Base-by-base conservation (phyloP, 306 rosid genomes). In the Glycine tomentella region DNA sequence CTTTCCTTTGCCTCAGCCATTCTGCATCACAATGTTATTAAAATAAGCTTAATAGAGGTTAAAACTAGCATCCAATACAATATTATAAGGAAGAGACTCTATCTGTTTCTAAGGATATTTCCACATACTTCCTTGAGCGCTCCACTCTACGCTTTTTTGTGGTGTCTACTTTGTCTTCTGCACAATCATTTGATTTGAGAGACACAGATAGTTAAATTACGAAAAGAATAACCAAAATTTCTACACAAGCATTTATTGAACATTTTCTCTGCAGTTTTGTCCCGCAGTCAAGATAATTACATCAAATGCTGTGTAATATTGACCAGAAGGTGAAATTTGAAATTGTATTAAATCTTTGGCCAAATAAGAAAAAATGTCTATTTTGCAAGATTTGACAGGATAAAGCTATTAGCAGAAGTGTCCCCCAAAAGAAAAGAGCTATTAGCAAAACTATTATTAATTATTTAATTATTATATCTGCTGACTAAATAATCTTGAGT, bases 1-100 rank as follows among this genome's bases (percentile, higher is more conserved):
- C 98, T 91, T 77, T 91, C 98, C 87, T 95, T 95, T 77, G 97
- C 98, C 84, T 95, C 98, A 8, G 98, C 98, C 97, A 95, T 92
- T 89, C 98, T 94, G 83, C 88, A 80, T 67, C 77, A 71, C 69
- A 83, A 80, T 49, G 7, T 70, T 75, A 9, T 71, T 78, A 53
- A 75, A 65, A 11, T 46, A 34, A 13, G 42, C 51, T 57, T 46
- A 0, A 7, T 8, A 51, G 17, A 71, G 44, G 46, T 6, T 58
- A 6, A 72, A 74, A 59, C 38, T 40, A 25, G 13, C 31, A 49
- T 48, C 6, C 4, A 69, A 40, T 55, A 46, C 59, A 59, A 31
- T 4, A 9, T 64, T 64, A 36, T 1, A 61, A 14, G 38, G 70
- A 81, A 81, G 59, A 66, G 17, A 70, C 13, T 67, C 62, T 75